A percentile compares a stretch with the other conserved stretches of the same genome.
phyloP scores from a whole-genome alignment of 305 asterid genomes.

The Fraxinus platypoda region DNA sequence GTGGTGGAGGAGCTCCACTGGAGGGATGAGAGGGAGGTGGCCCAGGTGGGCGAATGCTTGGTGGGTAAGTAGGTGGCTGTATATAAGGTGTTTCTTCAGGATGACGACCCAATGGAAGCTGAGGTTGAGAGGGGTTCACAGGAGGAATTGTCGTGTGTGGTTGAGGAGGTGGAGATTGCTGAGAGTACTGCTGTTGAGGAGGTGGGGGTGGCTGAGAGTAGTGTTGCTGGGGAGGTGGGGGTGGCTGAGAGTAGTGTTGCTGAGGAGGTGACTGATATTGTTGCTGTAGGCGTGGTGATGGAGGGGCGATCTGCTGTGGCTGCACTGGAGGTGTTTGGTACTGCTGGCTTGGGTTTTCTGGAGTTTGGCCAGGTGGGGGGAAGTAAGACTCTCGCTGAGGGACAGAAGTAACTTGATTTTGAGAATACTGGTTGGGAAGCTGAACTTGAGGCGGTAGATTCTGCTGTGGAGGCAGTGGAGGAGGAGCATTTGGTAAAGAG shows the following conservation, averaged over 20 bases:
- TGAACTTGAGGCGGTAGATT: conserved; percentile 52
- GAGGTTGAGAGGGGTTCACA: conserved; percentile 46
- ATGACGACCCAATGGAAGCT: conserved; percentile 55
- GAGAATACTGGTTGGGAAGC: conserved; percentile 58
- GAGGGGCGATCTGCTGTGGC: conserved; percentile 19
- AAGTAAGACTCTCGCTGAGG: conserved; percentile 65
- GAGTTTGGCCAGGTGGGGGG: conserved; percentile 55
- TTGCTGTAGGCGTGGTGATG: conserved; percentile 23
- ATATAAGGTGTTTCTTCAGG: conserved; percentile 61
- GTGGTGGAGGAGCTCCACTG: conserved; percentile 55
- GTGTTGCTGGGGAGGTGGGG: conserved; percentile 31
- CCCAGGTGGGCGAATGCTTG: conserved; percentile 45
- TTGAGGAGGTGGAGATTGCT: conserved; percentile 54
- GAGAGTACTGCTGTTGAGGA: conserved; percentile 12
- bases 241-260: conserved; percentile 32
- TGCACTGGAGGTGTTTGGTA: conserved; percentile 49
- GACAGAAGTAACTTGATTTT: conserved; percentile 47
- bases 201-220: conserved; percentile 33
- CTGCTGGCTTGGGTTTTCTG: conserved; percentile 49
- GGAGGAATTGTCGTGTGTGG: conserved; percentile 46
- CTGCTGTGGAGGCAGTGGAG: conserved; percentile 55
- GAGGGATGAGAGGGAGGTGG: conserved; percentile 52
- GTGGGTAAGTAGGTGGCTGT: conserved; percentile 56
- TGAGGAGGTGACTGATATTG: conserved; percentile 10
- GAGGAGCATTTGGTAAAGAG: conserved; percentile 53